A percentile compares a stretch with the other conserved stretches of the same genome.
Evolutionary conservation across 176 grass and related monocot genomes (phyloP).

Genomic region (Oryza nivara): DNA sequence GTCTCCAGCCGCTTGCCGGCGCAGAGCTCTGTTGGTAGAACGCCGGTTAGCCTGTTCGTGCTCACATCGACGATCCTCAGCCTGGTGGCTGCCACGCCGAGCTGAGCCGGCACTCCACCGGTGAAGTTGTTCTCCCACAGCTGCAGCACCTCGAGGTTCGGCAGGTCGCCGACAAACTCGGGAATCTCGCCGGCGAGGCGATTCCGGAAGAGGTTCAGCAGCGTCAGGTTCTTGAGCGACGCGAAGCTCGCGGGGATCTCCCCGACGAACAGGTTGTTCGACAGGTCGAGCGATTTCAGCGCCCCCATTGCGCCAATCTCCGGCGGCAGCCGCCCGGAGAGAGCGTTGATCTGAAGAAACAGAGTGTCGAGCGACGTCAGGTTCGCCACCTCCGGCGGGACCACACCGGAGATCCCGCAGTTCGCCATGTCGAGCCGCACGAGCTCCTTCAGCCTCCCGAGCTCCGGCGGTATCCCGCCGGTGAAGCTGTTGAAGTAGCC

Average conservation of each 20-base stretch:
- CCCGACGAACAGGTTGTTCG: constrained; percentile 78
- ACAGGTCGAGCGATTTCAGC: constrained; percentile 91
- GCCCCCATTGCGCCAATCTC: constrained; percentile 63
- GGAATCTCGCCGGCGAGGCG: constrained; percentile 76
- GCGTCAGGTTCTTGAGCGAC: constrained; percentile 64
- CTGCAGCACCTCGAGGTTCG: constrained; percentile 89
- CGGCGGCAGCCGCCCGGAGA: constrained; percentile 56
- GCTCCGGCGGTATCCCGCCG: constrained; percentile 71
- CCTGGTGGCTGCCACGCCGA: constrained; percentile 58
- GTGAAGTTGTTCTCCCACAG: constrained; percentile 98
- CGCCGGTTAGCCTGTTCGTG: constrained; percentile 77
- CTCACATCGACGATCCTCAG: constrained; percentile 78
- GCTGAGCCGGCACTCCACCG: constrained; percentile 57
- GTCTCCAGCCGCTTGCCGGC: constrained; percentile 65
- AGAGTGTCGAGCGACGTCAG: constrained; percentile 81
- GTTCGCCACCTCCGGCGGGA: constrained; percentile 63
- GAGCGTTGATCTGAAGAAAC: constrained; percentile 81
- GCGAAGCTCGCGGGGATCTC: constrained; percentile 75
- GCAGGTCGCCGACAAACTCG: constrained; percentile 67
- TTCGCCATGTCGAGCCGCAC: constrained; percentile 81
- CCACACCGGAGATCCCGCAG: constrained; percentile 76
- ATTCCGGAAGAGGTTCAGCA: constrained; percentile 90
- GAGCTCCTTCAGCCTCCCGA: constrained; percentile 61
- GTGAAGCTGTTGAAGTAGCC: constrained; percentile 91
- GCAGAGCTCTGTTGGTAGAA: constrained; percentile 69